Percentiles rank a stretch among this genome's conserved stretches.
phyloP scores from a whole-genome alignment of 345 rosid genomes.

The Corchorus capsularis region DNA sequence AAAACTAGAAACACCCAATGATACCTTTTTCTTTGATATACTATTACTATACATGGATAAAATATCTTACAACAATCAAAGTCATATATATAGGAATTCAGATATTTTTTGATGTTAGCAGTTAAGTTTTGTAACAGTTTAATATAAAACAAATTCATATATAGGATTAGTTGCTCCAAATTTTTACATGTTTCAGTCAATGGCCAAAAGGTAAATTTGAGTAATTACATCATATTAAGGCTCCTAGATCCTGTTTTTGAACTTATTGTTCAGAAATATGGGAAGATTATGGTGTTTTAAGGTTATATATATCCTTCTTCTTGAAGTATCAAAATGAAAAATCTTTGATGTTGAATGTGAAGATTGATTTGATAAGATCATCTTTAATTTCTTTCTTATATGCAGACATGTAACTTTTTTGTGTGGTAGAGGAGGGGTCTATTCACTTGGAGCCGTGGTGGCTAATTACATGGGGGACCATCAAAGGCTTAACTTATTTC shows the following conservation, averaged over 20 bases:
- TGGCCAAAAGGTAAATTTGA: background rate
- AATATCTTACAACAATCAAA: background rate
- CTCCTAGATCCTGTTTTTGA: too few relatives aligned
- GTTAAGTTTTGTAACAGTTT: too few relatives aligned
- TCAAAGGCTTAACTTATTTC: slow-evolving; percentile 45
- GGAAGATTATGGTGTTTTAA: background rate
- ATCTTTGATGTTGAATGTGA: background rate
- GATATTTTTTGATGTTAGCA: too few relatives aligned
- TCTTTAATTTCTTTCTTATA: too few relatives aligned
- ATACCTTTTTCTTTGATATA: background rate
- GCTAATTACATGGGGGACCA: slow-evolving; percentile 58
- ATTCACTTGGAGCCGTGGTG: slow-evolving; percentile 74
- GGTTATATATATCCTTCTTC: background rate
- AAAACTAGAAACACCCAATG: too few relatives aligned
- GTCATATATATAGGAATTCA: too few relatives aligned
- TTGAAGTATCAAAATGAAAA: background rate
- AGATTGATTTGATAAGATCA: background rate
- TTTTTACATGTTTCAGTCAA: too few relatives aligned
- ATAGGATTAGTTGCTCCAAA: too few relatives aligned
- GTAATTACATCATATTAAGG: background rate
- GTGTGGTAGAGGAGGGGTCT: slow-evolving; percentile 88
- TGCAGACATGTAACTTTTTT: slow-evolving; percentile 81
- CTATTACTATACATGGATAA: background rate
- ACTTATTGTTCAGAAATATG: background rate
- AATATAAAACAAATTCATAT: too few relatives aligned